A percentile compares a stretch with the other conserved stretches of the same genome.
Conservation (phyloP, 495 filamentous ascomycete genomes). For the Podospora pseudopauciseta region DNA sequence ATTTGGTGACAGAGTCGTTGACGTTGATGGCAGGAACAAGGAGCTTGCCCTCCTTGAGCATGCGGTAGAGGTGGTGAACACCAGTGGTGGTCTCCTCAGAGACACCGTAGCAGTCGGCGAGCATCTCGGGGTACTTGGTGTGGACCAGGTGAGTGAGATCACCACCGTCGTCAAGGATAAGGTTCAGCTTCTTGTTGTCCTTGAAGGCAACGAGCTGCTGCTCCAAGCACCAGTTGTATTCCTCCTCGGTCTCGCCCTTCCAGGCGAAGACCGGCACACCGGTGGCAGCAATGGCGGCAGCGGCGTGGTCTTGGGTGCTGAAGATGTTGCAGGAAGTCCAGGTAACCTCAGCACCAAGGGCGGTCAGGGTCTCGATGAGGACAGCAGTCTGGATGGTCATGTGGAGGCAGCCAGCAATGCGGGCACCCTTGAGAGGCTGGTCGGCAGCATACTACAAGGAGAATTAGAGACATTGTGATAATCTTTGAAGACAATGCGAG, state of each 20-base stretch:
- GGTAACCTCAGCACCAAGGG: constrained; percentile 95
- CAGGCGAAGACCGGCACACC: constrained; percentile 98
- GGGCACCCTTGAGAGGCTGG: constrained; percentile 84
- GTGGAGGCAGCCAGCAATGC: constrained; percentile 96
- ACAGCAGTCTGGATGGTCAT: constrained; percentile 99
- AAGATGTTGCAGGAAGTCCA: constrained; percentile 99
- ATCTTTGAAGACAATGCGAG: neutral
- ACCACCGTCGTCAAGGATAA: constrained; percentile 98
- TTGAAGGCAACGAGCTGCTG: constrained; percentile 97
- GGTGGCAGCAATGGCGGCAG: constrained; percentile 89
- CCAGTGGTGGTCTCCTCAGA: constrained; percentile 99
- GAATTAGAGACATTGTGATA: neutral
- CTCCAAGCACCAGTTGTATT: constrained; percentile 99
- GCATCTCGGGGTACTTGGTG: constrained; percentile 95
- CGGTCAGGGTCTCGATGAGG: constrained; percentile 92
- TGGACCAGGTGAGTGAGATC: constrained; percentile 95
- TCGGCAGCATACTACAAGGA: constrained; percentile 78
- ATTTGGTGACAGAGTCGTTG: constrained; percentile 99
- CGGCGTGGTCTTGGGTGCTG: constrained; percentile 97
- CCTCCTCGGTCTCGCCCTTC: constrained; percentile 99
- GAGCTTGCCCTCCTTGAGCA: constrained; percentile 89
- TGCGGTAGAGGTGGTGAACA: constrained; percentile 98
- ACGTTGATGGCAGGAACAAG: constrained; percentile 97
- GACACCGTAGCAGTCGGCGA: constrained; percentile 95
- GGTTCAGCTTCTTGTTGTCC: constrained; percentile 91